These are phyloP conservation scores for Nicotiana noctiflora DNA, from an alignment of 257 asterid genomes.

Conservation along the genomic window DNA sequence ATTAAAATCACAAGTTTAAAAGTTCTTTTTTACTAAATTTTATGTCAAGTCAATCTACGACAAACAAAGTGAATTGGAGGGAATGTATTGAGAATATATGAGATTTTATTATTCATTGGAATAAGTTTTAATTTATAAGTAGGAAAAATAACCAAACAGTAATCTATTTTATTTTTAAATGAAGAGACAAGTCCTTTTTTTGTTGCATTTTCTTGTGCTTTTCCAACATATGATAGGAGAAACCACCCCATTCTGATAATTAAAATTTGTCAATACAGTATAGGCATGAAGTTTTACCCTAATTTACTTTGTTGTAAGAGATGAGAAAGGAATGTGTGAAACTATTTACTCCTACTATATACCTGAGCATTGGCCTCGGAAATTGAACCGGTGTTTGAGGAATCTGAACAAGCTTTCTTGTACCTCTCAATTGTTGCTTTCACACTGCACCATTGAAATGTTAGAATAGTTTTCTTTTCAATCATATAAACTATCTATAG, in stretches of 20 bases:
- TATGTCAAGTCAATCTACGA: too few species aligned
- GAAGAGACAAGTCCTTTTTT: not conserved
- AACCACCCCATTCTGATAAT: too few species aligned
- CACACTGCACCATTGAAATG: slow-evolving; percentile 45
- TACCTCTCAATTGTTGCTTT: slow-evolving; percentile 89
- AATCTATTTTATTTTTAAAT: not conserved
- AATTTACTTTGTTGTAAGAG: too few species aligned
- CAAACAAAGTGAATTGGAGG: too few species aligned
- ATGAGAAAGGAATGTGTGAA: too few species aligned
- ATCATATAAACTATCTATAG: not conserved
- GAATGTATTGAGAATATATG: too few species aligned
- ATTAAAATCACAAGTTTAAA: too few species aligned
- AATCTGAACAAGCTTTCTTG: slow-evolving; percentile 84
- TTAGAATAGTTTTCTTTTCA: not conserved
- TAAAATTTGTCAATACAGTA: too few species aligned
- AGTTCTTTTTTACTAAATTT: too few species aligned
- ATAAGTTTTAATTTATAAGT: not conserved
- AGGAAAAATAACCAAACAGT: not conserved
- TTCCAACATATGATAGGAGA: not conserved
- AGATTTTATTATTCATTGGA: not conserved
- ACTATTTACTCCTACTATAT: not conserved
- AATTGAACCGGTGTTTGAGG: slow-evolving; percentile 54
- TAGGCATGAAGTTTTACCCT: too few species aligned
- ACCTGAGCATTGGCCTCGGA: slow-evolving; percentile 97
- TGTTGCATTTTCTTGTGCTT: not conserved